Evolutionary conservation across 169 alveolate genomes (phyloP).

Genomic region (Babesia divergens): DNA sequence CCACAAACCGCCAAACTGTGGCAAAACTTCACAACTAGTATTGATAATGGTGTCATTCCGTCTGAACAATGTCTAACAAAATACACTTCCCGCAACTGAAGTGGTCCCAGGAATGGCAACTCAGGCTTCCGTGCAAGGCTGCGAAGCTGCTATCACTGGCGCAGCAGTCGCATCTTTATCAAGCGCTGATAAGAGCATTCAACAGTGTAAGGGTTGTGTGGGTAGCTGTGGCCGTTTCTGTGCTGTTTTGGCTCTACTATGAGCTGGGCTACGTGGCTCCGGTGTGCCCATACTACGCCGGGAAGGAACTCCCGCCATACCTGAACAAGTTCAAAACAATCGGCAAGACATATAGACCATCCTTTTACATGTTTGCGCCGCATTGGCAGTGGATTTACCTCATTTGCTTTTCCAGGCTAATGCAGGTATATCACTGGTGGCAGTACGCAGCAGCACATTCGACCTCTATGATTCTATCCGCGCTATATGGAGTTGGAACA

Average conservation of each 20-base stretch:
- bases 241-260: slow-evolving; percentile 43
- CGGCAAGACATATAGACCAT: slow-evolving; percentile 54
- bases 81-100: too few species aligned
- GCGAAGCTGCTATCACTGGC: neutral
- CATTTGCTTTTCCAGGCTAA: slow-evolving; percentile 12
- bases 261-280: slow-evolving; percentile 53
- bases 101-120: neutral
- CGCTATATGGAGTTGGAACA: neutral
- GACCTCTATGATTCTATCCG: neutral
- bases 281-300: slow-evolving; percentile 58
- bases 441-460: neutral
- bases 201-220: neutral
- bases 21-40: neutral
- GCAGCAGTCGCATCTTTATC: neutral
- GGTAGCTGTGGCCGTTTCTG: neutral
- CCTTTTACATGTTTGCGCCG: slow-evolving; percentile 46
- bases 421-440: neutral
- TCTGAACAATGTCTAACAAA: neutral
- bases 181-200: neutral
- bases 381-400: slow-evolving; percentile 52
- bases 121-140: neutral
- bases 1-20: too few species aligned
- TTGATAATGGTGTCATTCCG: neutral
- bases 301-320: slow-evolving; percentile 33
- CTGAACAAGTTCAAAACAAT: slow-evolving; percentile 33